Conservation (phyloP, 768 basidiomycete genomes). For the Leccinum truebloodii region DNA sequence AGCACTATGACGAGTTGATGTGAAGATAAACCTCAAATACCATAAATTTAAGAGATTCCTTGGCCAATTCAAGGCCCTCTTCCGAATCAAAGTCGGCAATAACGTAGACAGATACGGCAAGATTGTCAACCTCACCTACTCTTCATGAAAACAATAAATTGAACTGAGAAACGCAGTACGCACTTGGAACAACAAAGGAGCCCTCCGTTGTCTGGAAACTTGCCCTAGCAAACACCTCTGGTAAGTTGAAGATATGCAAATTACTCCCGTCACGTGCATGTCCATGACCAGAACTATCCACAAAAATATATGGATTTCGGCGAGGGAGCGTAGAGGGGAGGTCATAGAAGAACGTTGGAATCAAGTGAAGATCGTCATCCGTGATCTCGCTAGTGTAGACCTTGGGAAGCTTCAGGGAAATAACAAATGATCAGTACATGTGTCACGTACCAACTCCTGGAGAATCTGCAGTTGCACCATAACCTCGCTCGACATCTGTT, state of each 20-base stretch:
- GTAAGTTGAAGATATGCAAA: constrained; percentile 29
- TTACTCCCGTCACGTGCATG: constrained; percentile 8
- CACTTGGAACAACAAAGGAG: constrained; percentile 68
- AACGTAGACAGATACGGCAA: constrained; percentile 57
- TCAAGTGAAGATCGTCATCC: constrained; percentile 49
- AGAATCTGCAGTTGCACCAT: constrained; percentile 62
- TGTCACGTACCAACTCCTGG: constrained; percentile 63
- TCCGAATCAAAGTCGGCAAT: constrained; percentile 76
- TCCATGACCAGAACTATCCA: constrained; percentile 38
- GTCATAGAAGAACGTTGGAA: constrained; percentile 87
- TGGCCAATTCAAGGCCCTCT: constrained; percentile 57
- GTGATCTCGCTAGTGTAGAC: constrained; percentile 58
- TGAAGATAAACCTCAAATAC: constrained; percentile 40
- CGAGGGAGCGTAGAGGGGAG: constrained; percentile 68
- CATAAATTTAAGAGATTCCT: constrained; percentile 63
- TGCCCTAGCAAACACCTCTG: constrained; percentile 32
- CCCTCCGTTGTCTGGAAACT: constrained; percentile 43
- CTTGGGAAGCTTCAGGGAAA: constrained; percentile 33
- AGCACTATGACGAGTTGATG: not conserved
- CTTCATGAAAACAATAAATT: constrained; percentile 7
- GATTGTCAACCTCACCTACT: constrained; percentile 16
- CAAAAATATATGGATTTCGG: constrained; percentile 77
- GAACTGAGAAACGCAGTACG: constrained; percentile 19
- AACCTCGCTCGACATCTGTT: constrained; percentile 45
- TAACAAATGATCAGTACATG: not conserved